phyloP scores from a whole-genome alignment of 768 basidiomycete species.

The Gautieria morchelliformis region DNA sequence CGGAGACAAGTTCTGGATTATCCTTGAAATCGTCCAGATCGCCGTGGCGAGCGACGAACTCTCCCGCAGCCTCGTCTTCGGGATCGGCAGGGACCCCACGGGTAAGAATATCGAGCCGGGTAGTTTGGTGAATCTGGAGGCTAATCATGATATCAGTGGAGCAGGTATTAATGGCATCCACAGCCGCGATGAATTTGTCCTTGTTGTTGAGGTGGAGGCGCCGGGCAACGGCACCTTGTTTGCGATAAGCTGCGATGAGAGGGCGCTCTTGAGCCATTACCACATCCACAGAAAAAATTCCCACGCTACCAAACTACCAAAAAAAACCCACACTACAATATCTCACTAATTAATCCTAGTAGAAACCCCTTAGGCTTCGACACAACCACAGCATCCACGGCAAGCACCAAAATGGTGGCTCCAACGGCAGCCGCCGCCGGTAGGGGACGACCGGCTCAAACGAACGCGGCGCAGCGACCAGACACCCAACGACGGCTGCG shows the following conservation, averaged over 20 bases:
- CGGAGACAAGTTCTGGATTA: conserved; percentile 27
- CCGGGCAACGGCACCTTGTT: conserved; percentile 26
- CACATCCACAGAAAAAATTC: no score
- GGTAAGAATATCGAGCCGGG: conserved; percentile 28
- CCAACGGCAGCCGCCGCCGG: no score
- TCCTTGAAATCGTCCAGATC: conserved; percentile 27
- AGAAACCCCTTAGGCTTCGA: no score
- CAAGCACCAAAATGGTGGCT: no score
- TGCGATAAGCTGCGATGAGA: conserved; percentile 31
- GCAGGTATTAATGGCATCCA: conserved; percentile 25
- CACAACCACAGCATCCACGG: no score
- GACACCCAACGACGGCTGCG: no score
- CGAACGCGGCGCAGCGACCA: no score
- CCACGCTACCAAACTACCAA: no score
- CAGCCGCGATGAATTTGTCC: conserved; percentile 27
- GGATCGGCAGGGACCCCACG: conserved; percentile 29
- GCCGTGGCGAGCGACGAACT: conserved; percentile 28
- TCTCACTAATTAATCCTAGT: no score
- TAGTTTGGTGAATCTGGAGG: conserved; percentile 32
- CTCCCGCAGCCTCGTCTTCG: conserved; percentile 27
- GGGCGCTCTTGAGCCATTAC: no score
- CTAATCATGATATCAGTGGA: conserved; percentile 31
- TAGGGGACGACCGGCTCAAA: no score
- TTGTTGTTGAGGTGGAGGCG: conserved; percentile 28
- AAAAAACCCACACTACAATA: no score